Base-by-base conservation (phyloP, 169 alveolate genomes). In the Toxoplasma gondii region DNA sequence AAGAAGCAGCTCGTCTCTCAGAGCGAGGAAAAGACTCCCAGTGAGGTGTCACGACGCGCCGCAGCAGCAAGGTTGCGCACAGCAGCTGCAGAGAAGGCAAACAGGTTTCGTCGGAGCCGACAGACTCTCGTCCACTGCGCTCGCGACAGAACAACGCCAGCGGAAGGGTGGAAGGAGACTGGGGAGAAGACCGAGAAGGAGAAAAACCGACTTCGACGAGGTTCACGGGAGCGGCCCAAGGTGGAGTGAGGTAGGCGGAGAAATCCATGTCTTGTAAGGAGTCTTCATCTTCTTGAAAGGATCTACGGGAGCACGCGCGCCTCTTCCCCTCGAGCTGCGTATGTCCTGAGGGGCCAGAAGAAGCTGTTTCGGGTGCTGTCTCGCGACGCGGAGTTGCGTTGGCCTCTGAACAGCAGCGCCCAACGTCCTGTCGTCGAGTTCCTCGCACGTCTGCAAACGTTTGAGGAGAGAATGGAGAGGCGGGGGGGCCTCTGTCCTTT, bases 11-110 rank as follows among this genome's bases (percentile, higher is more conserved):
- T 24, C 1, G 17, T 10, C 90, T 64, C 67, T 82, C 90, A 10
- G 41, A 29, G 67, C 39, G 12, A 22, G 90, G 41, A 41, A 43
- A 82, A 5, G 53, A 34, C 64, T 36, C 41, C 90, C 90, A 82
- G 90, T 82, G 90, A 12, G 64, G 90, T 2, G 17, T 41, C 69
- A 82, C 64, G 24, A 82, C 69, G 12, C 64, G 90, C 31, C 64
- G 53, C 53, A 82, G 67, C 10, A 82, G 67, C 41, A 82, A 36
- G 39, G 90, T 29, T 67, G 90, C 90, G 36, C 90, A 82, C 67
- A 82, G 90, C 44, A 82, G 5, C 90, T 82, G 90, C 64, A 82
- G 90, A 4, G 64, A 17, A 19, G 86, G 22, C 39, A n/a, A 31
- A n/a, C n/a, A 78, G 86, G 86, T 1, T 7, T 16, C 74, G 4